These are phyloP conservation scores for Talaromyces funiculosus DNA, from an alignment of 2,329 filamentous ascomycete genomes.

Conservation along the genomic window DNA sequence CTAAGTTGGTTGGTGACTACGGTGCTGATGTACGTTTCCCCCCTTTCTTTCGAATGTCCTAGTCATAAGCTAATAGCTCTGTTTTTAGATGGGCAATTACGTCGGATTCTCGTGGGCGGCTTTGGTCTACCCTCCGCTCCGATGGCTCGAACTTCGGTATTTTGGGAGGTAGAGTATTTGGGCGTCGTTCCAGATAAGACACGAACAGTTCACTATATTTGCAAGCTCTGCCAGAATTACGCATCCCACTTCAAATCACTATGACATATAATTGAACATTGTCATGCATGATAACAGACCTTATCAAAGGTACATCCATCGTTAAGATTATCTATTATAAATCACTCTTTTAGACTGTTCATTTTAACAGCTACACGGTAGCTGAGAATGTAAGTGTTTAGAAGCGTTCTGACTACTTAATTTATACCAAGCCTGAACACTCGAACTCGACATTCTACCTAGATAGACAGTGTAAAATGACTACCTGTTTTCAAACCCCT, in stretches of 20 bases:
- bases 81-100: constrained; percentile 50
- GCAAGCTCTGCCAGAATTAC: neutral
- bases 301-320: neutral
- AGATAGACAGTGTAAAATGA: neutral
- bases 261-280: neutral
- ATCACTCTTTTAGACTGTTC: too few relatives aligned
- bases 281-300: neutral
- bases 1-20: constrained; percentile 51
- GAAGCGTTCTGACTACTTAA: neutral
- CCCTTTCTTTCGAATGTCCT: constrained; percentile 7
- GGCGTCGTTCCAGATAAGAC: neutral
- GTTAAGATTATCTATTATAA: neutral
- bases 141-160: constrained; percentile 47
- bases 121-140: constrained; percentile 51
- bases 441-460: neutral
- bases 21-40: constrained; percentile 49
- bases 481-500: neutral
- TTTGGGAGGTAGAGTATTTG: constrained; percentile 39
- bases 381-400: neutral
- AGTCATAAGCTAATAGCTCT: constrained; percentile 19
- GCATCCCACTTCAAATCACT: neutral
- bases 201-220: neutral
- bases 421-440: neutral
- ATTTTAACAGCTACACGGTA: neutral
- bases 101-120: constrained; percentile 57